Evolutionary conservation across 345 rosid genomes (phyloP).

Genomic region (Pseudoturritis turrita): DNA sequence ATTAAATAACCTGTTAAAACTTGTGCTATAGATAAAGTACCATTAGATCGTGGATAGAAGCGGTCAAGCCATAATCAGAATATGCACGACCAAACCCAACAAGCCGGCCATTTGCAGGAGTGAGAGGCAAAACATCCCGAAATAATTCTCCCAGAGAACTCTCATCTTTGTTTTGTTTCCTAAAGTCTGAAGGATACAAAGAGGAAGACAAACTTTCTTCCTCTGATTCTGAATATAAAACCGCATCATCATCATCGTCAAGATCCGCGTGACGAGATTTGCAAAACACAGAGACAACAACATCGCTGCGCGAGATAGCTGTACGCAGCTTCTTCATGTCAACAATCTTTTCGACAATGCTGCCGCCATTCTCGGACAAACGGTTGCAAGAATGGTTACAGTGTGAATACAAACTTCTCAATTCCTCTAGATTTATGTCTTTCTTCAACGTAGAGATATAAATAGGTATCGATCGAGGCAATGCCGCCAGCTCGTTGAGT

Average conservation of each 20-base stretch:
- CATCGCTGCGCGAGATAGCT: conserved; percentile 62
- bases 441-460: conserved; percentile 59
- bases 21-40: conserved; percentile 24
- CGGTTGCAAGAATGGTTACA: conserved; percentile 69
- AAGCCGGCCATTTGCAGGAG: conserved; percentile 49
- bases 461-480: conserved; percentile 42
- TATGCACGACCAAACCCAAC: conserved; percentile 89
- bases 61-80: conserved; percentile 78
- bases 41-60: conserved; percentile 80
- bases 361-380: conserved; percentile 39
- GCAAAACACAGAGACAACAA: conserved; percentile 72
- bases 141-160: conserved; percentile 40
- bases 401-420: conserved; percentile 42
- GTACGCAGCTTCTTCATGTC: conserved; percentile 54
- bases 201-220: conserved; percentile 6
- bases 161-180: conserved; percentile 19
- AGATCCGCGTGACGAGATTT: conserved; percentile 28
- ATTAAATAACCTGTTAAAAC: neutral
- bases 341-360: conserved; percentile 24
- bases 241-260: neutral
- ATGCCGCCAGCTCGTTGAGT: neutral
- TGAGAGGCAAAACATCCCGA: conserved; percentile 40
- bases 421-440: conserved; percentile 41
- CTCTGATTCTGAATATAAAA: conserved; percentile 5
- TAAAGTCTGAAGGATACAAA: conserved; percentile 4